Base-by-base conservation (phyloP, 768 basidiomycete genomes). In the Naganishia vaughanmartiniae region DNA sequence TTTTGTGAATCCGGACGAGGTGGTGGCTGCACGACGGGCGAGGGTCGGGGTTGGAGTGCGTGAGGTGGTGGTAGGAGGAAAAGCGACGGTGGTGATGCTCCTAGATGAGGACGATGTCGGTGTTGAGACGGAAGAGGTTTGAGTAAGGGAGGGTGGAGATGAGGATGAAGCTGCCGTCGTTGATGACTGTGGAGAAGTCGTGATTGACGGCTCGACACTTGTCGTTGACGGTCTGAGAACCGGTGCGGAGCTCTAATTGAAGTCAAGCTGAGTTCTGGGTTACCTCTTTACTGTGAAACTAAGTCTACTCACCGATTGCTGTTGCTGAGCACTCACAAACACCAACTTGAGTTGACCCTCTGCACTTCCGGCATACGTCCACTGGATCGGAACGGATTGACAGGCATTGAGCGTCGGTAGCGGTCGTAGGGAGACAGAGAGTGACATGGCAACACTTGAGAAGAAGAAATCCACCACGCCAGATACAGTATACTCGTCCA, bases 391-490 rank as follows among this genome's bases (percentile, higher is more conserved):
- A 2, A 63, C 60, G 24, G 60, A 63, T 17, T 45, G 39, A 45
- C 60, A 63, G 24, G 60, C 60, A 21, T 63, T 31, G 24, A 45
- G 39, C 21, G 60, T 63, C n/a, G 60, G 39, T 4, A 63, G 26
- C n/a, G 60, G 60, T 0, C 24, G 60, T 2, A 63, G 28, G n/a
- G 60, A 63, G 24, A 63, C 60, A 42, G 60, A 63, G 26, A 63
- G 39, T 1, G 60, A 42, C 60, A 45, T 21, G 4, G 48, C 48
- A 51, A 24, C 14, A 12, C n/a, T 51, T 12, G 24, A 6, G 21
- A 51, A 51, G 46, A n/a, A 12, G 48, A 21, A 51, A n/a, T 21
- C 48, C n/a, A 42, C 9, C 39, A 42, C 39, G 39, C 39, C 39
- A 21, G 48, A 21, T 51, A 51, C 45, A 46, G 21, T 36, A 42